Percentiles rank a stretch among this genome's conserved stretches.
phyloP scores from a whole-genome alignment of 2,329 filamentous ascomycete genomes.

The Neonectria ditissima region DNA sequence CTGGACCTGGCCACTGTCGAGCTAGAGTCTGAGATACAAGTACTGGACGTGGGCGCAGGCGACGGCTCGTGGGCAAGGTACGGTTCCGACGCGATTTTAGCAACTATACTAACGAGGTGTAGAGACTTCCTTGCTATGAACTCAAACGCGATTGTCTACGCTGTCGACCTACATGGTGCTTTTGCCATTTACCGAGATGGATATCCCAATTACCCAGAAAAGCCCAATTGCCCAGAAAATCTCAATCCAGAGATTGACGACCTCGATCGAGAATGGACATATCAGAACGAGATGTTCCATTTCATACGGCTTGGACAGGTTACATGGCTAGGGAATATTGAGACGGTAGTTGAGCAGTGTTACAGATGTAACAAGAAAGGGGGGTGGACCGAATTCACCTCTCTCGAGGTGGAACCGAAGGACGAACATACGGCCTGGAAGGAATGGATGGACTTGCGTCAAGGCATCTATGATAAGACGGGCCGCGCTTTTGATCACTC shows the following conservation, averaged over 20 bases:
- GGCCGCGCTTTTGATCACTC: too few relatives aligned
- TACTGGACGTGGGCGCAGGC: not conserved
- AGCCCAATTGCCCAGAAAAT: not conserved
- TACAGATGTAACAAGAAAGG: too few relatives aligned
- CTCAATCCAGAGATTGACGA: not conserved
- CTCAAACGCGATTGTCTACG: not conserved
- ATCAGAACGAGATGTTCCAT: too few relatives aligned
- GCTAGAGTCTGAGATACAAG: not conserved
- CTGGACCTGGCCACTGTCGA: not conserved
- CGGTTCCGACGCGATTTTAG: conserved; percentile 1
- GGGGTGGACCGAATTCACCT: too few relatives aligned
- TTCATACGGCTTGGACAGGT: too few relatives aligned
- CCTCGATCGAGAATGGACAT: too few relatives aligned
- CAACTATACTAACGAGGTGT: conserved; percentile 1
- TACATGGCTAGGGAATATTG: too few relatives aligned
- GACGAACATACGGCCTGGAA: too few relatives aligned
- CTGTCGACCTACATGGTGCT: not conserved
- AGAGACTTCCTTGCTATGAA: not conserved
- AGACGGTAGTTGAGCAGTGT: too few relatives aligned
- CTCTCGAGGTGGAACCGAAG: too few relatives aligned
- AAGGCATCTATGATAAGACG: too few relatives aligned
- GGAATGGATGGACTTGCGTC: too few relatives aligned
- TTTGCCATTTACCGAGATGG: not conserved
- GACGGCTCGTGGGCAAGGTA: not conserved
- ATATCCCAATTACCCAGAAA: not conserved